Evolutionary conservation across 768 basidiomycete species (phyloP), one percentile per base, ranked within the genome.

Genomic region (Phanerochaete sordida): DNA sequence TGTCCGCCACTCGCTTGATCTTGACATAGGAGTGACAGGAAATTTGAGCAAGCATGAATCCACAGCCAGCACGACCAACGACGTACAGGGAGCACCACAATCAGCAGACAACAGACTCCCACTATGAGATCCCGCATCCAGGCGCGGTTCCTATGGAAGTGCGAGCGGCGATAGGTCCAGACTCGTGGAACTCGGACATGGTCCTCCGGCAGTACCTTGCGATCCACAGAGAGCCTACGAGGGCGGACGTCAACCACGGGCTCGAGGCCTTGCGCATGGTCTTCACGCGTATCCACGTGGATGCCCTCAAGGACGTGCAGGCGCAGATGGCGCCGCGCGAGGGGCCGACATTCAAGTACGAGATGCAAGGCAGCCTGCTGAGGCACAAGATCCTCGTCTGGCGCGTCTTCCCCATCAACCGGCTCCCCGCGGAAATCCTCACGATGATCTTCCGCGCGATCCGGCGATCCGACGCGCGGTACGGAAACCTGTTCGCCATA

Each of bases 381-480:
- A 59, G 52, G 63, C 67, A 58, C 68, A 71, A 66, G 65, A 28
- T 64, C 62, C 57, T 73, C 2, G 70, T 71, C 52, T 79, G 76
- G 73, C 70, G 70, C 37, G 72, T 74, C 33, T 88, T 88, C 69
- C 81, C 80, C 46, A 73, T 90, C 62, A 82, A 81, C 70, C 77
- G 84, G 33, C 77, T 90, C 3, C 90, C 89, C 2, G 69, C 76
- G 30, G 90, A 91, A 68, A 84, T 91, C 57, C 73, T 90, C 60
- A 73, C 71, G 72, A 79, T 83, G 60, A 86, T 91, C 64, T 82
- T 91, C 64, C 86, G 82, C 60, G 75, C 75, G 65, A 79, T 84
- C 37, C 77, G 77, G 43, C 74, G 45, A 74, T 7, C 33, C 6
- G 33, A 35, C 33, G 78, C 16, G 57, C 24, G 76, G 19, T n/a